phyloP scores from a whole-genome alignment of 352 stramenopile species.

The Elongisporangium senticosum region DNA sequence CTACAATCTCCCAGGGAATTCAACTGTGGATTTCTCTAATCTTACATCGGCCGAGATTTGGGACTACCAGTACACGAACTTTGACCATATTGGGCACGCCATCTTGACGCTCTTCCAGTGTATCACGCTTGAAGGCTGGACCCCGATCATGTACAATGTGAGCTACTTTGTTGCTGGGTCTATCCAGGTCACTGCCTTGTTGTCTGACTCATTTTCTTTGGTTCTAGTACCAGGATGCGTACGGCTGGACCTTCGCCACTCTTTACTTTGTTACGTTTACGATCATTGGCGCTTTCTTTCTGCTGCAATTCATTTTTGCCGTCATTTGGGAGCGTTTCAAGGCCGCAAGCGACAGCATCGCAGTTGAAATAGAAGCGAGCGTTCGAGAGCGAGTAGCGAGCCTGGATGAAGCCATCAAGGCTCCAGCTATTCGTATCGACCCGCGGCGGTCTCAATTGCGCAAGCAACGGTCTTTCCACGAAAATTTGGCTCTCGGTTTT shows the following conservation, averaged over 20 bases:
- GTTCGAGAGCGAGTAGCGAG: conserved; percentile 20
- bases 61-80: conserved; percentile 75
- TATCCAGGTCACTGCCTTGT: background rate
- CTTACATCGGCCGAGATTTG: conserved; percentile 39
- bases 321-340: conserved; percentile 67
- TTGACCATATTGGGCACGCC: conserved; percentile 77
- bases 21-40: conserved; percentile 21
- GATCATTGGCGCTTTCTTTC: conserved; percentile 75
- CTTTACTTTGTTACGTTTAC: conserved; percentile 81
- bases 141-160: conserved; percentile 78
- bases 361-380: conserved; percentile 34
- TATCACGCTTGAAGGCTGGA: conserved; percentile 89
- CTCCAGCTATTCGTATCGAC: background rate
- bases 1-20: conserved; percentile 15
- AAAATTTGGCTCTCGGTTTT: background rate
- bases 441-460: background rate
- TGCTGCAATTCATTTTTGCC: conserved; percentile 80
- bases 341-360: conserved; percentile 33
- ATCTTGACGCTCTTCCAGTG: conserved; percentile 86
- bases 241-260: conserved; percentile 30
- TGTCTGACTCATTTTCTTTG: conserved; percentile 2
- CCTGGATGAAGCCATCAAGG: background rate
- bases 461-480: background rate
- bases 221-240: conserved; percentile 23
- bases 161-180: conserved; percentile 10